Base-by-base conservation (phyloP, 805 yeast genomes). In the Komagataella phaffii region DNA sequence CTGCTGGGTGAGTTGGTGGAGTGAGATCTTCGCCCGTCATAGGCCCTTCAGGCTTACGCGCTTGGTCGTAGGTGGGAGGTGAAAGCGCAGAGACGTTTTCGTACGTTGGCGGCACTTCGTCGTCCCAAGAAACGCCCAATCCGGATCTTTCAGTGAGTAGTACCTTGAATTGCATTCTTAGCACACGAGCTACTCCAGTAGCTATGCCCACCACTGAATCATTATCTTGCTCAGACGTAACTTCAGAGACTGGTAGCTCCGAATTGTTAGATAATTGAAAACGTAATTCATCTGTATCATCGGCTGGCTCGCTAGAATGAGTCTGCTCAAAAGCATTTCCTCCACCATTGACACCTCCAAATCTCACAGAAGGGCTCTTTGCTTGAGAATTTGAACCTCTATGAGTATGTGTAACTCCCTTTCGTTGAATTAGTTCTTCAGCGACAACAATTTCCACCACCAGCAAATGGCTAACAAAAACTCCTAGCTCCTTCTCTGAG, bases 91-190 rank as follows among this genome's bases (percentile, higher is more conserved):
- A 73, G 18, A 93, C 89, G 57, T 88, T 91, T 51, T 80, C 88
- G 61, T 93, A 93, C 18, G 89, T 85, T 1, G 99, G 99, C 2
- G 99, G 99, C 17, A 95, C 98, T 66, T 93, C 99, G 62, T 91
- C 97, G 66, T 91, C 97, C 98, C 99, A 93, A 0, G 97, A 85
- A 30, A 93, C 88, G 3, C 99, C 99, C 46, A 93, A 73, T 0
- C 99, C 99, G 0, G 96, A 84, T 54, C 98, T 74, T 63, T 90
- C 98, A 2, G 96, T 85, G 19, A 93, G 67, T 2, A 73, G 71
- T n/a, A 91, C 60, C 57, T 85, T 83, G 68, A 93, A 91, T 65
- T 90, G 96, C 97, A 93, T 93, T 56, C 98, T 71, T 54, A 93
- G 71, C 1, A 93, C 95, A 49, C 99, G 72, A 0, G 99, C 99